phyloP scores from a whole-genome alignment of 1,284 basidiomycete genomes.

The Trichosporon sp. region DNA sequence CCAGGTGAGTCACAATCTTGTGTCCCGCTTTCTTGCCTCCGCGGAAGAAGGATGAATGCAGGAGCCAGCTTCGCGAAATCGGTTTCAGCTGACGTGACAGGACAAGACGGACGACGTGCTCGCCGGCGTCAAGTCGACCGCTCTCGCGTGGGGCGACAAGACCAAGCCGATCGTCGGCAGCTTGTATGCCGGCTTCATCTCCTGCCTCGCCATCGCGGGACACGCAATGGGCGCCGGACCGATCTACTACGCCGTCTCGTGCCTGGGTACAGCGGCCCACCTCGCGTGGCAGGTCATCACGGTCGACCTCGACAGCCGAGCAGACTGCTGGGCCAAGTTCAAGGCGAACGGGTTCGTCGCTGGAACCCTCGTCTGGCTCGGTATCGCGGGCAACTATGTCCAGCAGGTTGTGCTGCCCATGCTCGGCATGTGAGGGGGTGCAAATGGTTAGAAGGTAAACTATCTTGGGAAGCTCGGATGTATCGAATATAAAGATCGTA shows the following conservation, averaged over 20 bases:
- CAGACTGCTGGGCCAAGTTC: conserved; percentile 93
- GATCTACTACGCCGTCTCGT: conserved; percentile 74
- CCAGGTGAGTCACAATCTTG: conserved; percentile 64
- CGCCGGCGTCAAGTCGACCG: conserved; percentile 91
- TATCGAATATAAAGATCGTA: conserved; percentile 4
- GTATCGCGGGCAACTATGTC: conserved; percentile 76
- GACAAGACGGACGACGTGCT: conserved; percentile 90
- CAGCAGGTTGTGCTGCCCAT: conserved; percentile 29
- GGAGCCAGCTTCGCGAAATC: too few relatives aligned
- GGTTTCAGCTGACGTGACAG: conserved; percentile 56
- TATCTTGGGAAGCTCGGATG: neutral
- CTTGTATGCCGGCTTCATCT: conserved; percentile 75
- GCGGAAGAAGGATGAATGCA: too few relatives aligned
- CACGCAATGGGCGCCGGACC: conserved; percentile 73
- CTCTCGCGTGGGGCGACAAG: conserved; percentile 79
- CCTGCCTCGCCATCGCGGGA: conserved; percentile 76
- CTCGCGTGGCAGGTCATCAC: conserved; percentile 76
- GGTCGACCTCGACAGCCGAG: conserved; percentile 74
- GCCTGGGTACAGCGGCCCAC: conserved; percentile 73
- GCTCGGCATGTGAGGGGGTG: neutral
- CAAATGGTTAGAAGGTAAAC: too few relatives aligned
- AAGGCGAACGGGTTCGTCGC: conserved; percentile 77
- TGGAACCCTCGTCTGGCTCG: conserved; percentile 86
- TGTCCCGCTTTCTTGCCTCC: too few relatives aligned
- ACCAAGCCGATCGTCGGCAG: conserved; percentile 75